Conservation (phyloP, 2,329 filamentous ascomycete species). For the Fusarium haematococcum region DNA sequence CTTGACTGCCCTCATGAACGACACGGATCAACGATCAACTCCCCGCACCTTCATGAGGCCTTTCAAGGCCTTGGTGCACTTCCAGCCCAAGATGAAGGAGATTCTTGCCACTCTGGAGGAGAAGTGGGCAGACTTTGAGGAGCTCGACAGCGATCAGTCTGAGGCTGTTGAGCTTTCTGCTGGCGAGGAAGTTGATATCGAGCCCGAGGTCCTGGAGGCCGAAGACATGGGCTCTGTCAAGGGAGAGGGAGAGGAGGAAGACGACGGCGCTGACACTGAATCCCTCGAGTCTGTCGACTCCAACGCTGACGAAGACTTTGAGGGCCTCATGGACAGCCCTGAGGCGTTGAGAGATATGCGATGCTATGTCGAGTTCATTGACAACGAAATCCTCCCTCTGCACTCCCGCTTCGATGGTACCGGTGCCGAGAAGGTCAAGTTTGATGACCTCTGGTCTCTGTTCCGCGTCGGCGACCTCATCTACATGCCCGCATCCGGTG, state of each 20-base stretch:
- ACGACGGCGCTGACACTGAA: constrained; percentile 43
- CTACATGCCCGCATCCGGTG: constrained; percentile 52
- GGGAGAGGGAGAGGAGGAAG: not conserved
- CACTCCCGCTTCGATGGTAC: constrained; percentile 45
- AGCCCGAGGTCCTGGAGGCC: constrained; percentile 32
- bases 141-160: constrained; percentile 39
- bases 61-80: constrained; percentile 55
- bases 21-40: constrained; percentile 50
- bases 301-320: constrained; percentile 50
- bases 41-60: constrained; percentile 56
- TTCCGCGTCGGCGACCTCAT: constrained; percentile 56
- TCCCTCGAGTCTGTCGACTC: constrained; percentile 53
- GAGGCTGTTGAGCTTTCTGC: constrained; percentile 37
- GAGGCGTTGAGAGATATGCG: constrained; percentile 56
- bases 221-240: not conserved
- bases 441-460: constrained; percentile 57
- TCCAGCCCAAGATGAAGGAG: constrained; percentile 56
- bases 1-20: constrained; percentile 51
- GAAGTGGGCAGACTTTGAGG: constrained; percentile 55
- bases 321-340: constrained; percentile 52
- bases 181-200: constrained; percentile 43
- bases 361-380: constrained; percentile 58
- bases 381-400: constrained; percentile 55
- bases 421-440: constrained; percentile 49
- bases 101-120: constrained; percentile 54